Evolutionary conservation across 148 eudicot genomes (phyloP).

Genomic region (Silene conica): DNA sequence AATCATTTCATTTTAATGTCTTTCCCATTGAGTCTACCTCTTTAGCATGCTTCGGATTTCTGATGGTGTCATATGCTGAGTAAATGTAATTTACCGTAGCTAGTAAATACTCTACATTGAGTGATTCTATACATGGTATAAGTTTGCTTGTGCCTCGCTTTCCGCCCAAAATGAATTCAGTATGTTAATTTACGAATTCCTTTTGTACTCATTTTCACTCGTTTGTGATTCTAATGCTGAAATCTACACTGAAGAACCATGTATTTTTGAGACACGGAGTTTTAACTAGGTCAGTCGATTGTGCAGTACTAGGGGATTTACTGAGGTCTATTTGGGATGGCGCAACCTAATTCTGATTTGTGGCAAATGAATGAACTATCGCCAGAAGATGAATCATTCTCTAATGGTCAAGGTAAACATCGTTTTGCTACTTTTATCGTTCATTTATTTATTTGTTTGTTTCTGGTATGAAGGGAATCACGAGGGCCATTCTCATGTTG

Average conservation of each 20-base stretch:
- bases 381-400: neutral
- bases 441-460: too few relatives aligned
- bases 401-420: conserved; percentile 24
- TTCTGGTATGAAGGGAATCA: too few relatives aligned
- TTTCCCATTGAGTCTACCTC: neutral
- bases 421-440: neutral
- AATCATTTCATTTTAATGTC: neutral
- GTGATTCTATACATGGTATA: neutral
- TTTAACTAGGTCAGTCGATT: neutral
- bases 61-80: neutral
- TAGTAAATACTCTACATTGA: too few relatives aligned
- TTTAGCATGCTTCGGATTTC: neutral
- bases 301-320: conserved; percentile 5
- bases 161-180: neutral
- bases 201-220: neutral
- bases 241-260: neutral
- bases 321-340: conserved; percentile 17
- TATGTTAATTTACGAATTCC: neutral
- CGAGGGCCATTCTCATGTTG: neutral
- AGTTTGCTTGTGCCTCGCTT: neutral
- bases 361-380: conserved; percentile 6
- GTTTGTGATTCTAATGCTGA: neutral
- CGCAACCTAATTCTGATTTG: conserved; percentile 6
- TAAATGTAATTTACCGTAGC: neutral
- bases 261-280: neutral